Conservation (phyloP, 2,329 filamentous ascomycete genomes). For the Curvularia hawaiiensis region DNA sequence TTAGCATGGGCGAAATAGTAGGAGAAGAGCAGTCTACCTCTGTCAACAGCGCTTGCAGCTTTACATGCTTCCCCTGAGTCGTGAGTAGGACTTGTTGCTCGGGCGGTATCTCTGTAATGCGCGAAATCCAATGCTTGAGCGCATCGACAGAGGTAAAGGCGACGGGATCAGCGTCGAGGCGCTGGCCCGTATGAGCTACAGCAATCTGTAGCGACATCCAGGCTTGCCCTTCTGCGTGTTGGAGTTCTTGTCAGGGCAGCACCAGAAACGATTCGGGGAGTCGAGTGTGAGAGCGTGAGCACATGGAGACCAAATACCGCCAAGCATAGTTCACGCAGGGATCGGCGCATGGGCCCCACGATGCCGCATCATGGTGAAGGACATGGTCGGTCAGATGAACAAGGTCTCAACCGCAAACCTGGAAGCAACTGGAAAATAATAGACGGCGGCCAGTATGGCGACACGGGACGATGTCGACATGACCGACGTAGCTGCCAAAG, state of each 20-base stretch:
- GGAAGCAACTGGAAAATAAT: neutral
- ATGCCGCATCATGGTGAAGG: constrained; percentile 25
- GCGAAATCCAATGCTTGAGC: constrained; percentile 79
- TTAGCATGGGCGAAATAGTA: constrained; percentile 11
- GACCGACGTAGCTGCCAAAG: constrained; percentile 21
- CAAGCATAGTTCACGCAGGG: constrained; percentile 36
- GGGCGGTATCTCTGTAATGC: constrained; percentile 72
- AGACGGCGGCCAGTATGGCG: constrained; percentile 27
- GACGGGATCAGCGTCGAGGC: constrained; percentile 76
- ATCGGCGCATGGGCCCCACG: constrained; percentile 34
- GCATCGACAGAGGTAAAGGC: constrained; percentile 81
- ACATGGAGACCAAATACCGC: constrained; percentile 30
- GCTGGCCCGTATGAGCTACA: constrained; percentile 91
- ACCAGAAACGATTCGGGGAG: constrained; percentile 15
- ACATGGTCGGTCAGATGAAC: constrained; percentile 28
- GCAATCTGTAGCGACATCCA: constrained; percentile 89
- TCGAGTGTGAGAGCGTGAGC: constrained; percentile 24
- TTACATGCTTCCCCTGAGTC: constrained; percentile 80
- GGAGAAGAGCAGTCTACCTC: constrained; percentile 63
- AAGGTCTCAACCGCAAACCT: constrained; percentile 18
- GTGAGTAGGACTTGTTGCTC: constrained; percentile 89
- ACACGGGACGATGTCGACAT: constrained; percentile 28
- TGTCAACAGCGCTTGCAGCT: constrained; percentile 75
- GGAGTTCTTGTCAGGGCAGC: constrained; percentile 25
- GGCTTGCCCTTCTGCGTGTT: constrained; percentile 29